Conservation (phyloP, 129 eudicot species). For the Flaveria sonorensis region DNA sequence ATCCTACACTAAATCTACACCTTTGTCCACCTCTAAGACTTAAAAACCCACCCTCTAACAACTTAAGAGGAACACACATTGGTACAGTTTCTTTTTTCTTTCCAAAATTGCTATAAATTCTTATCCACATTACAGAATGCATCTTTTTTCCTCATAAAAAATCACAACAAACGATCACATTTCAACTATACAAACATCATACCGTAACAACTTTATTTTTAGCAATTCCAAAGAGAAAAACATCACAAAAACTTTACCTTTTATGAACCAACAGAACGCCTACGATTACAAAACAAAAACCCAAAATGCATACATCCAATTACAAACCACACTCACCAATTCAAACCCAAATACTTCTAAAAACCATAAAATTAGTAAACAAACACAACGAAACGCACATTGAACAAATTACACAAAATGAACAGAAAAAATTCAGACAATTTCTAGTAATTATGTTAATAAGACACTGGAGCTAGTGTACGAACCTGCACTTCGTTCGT, state of each 20-base stretch:
- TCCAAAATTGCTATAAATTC: not conserved
- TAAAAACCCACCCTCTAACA: too few relatives aligned
- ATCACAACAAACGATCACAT: not conserved
- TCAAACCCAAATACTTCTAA: not conserved
- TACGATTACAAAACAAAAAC: constrained; percentile 7
- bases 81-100: too few relatives aligned
- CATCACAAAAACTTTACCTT: not conserved
- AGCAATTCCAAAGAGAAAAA: not conserved
- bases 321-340: not conserved
- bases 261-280: not conserved
- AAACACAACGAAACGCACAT: constrained; percentile 21
- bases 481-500: constrained; percentile 19
- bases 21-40: too few relatives aligned
- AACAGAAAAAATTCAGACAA: not conserved
- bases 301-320: not conserved
- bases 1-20: too few relatives aligned
- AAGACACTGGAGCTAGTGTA: not conserved
- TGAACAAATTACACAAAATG: not conserved
- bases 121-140: not conserved
- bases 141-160: not conserved
- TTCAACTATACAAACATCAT: constrained; percentile 1
- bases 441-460: not conserved
- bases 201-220: not conserved
- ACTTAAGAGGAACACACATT: too few relatives aligned
- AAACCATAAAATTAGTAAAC: not conserved